phyloP scores from a whole-genome alignment of 1,284 basidiomycete genomes.

The Entoloma clypeatum region DNA sequence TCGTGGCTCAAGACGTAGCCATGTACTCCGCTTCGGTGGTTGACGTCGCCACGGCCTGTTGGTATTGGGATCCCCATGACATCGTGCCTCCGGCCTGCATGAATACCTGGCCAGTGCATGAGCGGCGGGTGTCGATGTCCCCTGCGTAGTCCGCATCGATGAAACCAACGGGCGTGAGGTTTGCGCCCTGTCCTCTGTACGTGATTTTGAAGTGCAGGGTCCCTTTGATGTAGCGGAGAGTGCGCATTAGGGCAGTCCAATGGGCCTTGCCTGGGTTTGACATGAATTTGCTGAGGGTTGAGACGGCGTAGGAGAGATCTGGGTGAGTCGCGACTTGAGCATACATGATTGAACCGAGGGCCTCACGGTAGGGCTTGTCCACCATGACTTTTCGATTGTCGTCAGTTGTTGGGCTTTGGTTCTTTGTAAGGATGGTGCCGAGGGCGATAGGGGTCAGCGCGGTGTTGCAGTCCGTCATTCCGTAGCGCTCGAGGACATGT shows the following conservation, averaged over 20 bases:
- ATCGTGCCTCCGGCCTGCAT: too few species aligned
- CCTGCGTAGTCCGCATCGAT: conserved; percentile 35
- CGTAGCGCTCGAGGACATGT: conserved; percentile 19
- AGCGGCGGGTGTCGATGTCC: conserved; percentile 23
- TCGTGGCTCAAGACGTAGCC: too few species aligned
- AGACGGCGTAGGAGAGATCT: conserved; percentile 29
- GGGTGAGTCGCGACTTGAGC: conserved; percentile 26
- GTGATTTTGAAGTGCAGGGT: conserved; percentile 25
- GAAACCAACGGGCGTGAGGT: conserved; percentile 26
- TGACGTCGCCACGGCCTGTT: too few species aligned
- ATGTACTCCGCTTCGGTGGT: too few species aligned
- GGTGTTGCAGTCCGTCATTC: conserved; percentile 20
- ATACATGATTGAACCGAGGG: conserved; percentile 29
- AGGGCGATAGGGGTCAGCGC: conserved; percentile 19
- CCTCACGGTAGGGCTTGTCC: conserved; percentile 22
- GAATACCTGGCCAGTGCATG: too few species aligned
- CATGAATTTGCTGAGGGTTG: conserved; percentile 24
- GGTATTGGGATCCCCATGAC: conserved; percentile 28
- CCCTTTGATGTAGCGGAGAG: conserved; percentile 20
- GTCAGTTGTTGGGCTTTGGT: conserved; percentile 10
- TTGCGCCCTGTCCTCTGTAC: conserved; percentile 16
- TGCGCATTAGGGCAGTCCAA: conserved; percentile 25
- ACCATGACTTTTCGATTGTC: conserved; percentile 21
- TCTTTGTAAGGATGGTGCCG: conserved; percentile 14
- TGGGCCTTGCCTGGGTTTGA: conserved; percentile 25